Evolutionary conservation across 208 protist genomes (phyloP), one percentile per base, ranked within the genome.

Genomic region (Trypanosoma vivax): DNA sequence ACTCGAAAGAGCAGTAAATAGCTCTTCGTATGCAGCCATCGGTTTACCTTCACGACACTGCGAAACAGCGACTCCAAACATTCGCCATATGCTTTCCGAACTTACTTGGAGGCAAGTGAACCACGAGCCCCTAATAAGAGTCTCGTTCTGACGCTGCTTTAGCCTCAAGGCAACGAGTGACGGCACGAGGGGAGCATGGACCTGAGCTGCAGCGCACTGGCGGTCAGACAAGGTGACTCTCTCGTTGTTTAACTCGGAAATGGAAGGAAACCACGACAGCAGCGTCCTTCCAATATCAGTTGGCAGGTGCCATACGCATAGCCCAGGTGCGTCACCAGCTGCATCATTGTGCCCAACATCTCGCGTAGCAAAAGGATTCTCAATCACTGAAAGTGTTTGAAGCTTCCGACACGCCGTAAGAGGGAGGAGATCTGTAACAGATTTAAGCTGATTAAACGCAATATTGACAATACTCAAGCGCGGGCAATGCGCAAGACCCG

Each of bases 381-480:
- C 70, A 34, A 50, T 69, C 7, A 94, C 40, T 30, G 76, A 75
- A 0, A 94, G 61, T 9, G 37, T 39, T 4, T 52, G 41, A 14
- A 94, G 45, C 7, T 47, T 65, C 9, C 49, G 48, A 43, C 80
- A 90, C 19, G 62, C 71, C 9, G 45, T 24, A 13, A 94, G 55
- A 5, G 80, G 80, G 2, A 57, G 10, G 3, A 90, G 51, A 13
- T 60, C 60, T 10, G 62, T 43, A 9, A 75, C 23, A 9, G 34
- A 41, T 0, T 39, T 27, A 5, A 95, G 60, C n/a, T 50, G 49
- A 52, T 95, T 95, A 39, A 74, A 63, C 2, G 82, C 60, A 7
- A 95, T 34, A 34, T 73, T 78, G 9, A 90, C 35, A 1, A 45
- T 61, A n/a, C 47, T 54, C 31, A 95, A 62, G 2, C 84, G 81